A percentile compares a stretch with the other conserved stretches of the same genome.
Conservation (phyloP, 257 asterid genomes). For the Datura wrightii region DNA sequence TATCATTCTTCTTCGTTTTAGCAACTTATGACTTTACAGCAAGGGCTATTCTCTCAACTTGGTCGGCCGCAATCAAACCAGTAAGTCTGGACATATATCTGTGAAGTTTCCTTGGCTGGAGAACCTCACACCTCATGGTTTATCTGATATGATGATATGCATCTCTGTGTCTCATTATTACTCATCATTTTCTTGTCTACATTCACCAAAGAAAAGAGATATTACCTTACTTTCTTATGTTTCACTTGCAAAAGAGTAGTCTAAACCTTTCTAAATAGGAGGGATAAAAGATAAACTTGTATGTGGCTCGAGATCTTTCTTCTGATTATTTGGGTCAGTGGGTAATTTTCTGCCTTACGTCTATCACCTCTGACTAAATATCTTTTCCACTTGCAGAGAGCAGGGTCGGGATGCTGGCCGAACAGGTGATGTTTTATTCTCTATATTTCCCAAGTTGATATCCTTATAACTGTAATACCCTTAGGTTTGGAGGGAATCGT, state of each 20-base stretch:
- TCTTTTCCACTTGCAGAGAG: constrained; percentile 41
- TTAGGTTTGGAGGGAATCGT: neutral
- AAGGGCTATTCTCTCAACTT: constrained; percentile 50
- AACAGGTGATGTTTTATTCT: constrained; percentile 18
- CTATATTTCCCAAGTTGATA: neutral
- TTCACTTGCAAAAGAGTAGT: constrained; percentile 26
- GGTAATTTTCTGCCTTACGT: neutral
- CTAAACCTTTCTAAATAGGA: constrained; percentile 8
- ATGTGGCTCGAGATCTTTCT: neutral
- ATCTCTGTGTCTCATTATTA: neutral
- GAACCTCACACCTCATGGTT: constrained; percentile 16
- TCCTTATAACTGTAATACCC: neutral
- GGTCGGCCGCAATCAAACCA: constrained; percentile 49
- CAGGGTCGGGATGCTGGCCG: constrained; percentile 41
- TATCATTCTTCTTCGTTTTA: constrained; percentile 33
- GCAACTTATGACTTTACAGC: constrained; percentile 54
- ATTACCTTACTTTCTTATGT: neutral
- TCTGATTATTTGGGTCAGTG: neutral
- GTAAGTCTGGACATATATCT: constrained; percentile 44
- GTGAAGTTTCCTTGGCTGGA: neutral
- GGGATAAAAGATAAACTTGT: neutral
- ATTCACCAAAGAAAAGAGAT: neutral
- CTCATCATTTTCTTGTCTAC: neutral
- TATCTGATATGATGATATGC: constrained; percentile 3
- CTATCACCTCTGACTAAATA: constrained; percentile 15